Conservation (phyloP, 768 basidiomycete species). For the Lactifluus piperatus region DNA sequence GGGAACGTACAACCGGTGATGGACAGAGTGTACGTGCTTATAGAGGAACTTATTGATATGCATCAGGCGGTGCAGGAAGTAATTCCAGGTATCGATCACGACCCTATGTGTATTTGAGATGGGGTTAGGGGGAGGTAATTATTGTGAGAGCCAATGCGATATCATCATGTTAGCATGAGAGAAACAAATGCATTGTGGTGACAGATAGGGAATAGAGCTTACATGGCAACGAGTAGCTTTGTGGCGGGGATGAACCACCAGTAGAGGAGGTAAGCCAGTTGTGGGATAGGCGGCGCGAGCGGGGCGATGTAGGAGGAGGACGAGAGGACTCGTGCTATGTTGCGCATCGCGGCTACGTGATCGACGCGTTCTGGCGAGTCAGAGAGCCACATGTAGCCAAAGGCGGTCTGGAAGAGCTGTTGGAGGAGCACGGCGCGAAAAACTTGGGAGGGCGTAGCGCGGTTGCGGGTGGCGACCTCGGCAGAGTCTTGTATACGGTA, state of each 20-base stretch:
- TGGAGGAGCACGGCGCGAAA: slow-evolving; percentile 77
- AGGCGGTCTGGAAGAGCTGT: slow-evolving; percentile 71
- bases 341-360: slow-evolving; percentile 24
- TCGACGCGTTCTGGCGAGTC: slow-evolving; percentile 25
- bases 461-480: slow-evolving; percentile 70
- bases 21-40: slow-evolving; percentile 85
- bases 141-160: background rate
- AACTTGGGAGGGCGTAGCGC: slow-evolving; percentile 63
- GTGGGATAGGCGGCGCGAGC: slow-evolving; percentile 35
- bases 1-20: slow-evolving; percentile 93
- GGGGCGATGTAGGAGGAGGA: slow-evolving; percentile 20
- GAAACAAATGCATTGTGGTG: no score
- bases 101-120: slow-evolving; percentile 65
- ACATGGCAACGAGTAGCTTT: slow-evolving; percentile 80
- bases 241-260: slow-evolving; percentile 86
- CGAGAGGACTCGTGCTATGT: background rate
- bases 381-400: slow-evolving; percentile 64
- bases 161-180: no score
- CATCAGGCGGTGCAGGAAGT: slow-evolving; percentile 89
- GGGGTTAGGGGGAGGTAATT: background rate
- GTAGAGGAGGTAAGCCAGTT: slow-evolving; percentile 56
- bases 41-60: slow-evolving; percentile 89
- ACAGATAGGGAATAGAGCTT: slow-evolving; percentile 27
- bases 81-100: slow-evolving; percentile 96
- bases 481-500: slow-evolving; percentile 83